Evolutionary conservation across 208 protist species (phyloP).

Genomic region (Leishmania braziliensis): DNA sequence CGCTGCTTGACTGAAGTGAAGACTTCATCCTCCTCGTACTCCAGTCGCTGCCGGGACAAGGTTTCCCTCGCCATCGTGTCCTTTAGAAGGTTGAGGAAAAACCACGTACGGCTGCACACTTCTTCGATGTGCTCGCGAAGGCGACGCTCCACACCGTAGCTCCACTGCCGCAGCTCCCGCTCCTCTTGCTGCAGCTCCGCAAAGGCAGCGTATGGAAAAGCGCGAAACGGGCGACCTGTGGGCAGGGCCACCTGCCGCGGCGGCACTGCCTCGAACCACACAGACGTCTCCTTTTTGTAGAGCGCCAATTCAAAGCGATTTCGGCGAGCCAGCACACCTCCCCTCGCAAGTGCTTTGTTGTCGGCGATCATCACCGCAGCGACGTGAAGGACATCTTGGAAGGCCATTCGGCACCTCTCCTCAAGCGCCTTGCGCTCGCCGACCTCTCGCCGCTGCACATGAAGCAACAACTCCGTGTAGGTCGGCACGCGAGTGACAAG

Average conservation of each 20-base stretch:
- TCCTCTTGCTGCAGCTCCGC: constrained; percentile 57
- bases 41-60: constrained; percentile 42
- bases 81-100: constrained; percentile 46
- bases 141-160: constrained; percentile 51
- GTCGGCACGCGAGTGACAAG: constrained; percentile 45
- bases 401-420: constrained; percentile 33
- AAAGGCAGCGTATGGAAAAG: constrained; percentile 59
- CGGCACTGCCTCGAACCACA: constrained; percentile 56
- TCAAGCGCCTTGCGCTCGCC: constrained; percentile 54
- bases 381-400: constrained; percentile 66
- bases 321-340: constrained; percentile 28
- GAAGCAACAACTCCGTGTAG: constrained; percentile 46
- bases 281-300: constrained; percentile 44
- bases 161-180: constrained; percentile 72
- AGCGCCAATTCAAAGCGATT: constrained; percentile 33
- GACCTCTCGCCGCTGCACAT: constrained; percentile 62
- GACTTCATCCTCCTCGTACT: constrained; percentile 55
- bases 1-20: constrained; percentile 40
- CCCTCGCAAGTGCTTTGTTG: constrained; percentile 42
- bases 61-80: constrained; percentile 38
- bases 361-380: constrained; percentile 66
- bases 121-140: constrained; percentile 58
- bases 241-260: constrained; percentile 33
- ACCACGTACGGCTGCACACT: constrained; percentile 48
- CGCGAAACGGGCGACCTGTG: constrained; percentile 30